These are phyloP conservation scores for Nicotiana attenuata DNA, from an alignment of 257 asterid genomes.

Conservation along the genomic window DNA sequence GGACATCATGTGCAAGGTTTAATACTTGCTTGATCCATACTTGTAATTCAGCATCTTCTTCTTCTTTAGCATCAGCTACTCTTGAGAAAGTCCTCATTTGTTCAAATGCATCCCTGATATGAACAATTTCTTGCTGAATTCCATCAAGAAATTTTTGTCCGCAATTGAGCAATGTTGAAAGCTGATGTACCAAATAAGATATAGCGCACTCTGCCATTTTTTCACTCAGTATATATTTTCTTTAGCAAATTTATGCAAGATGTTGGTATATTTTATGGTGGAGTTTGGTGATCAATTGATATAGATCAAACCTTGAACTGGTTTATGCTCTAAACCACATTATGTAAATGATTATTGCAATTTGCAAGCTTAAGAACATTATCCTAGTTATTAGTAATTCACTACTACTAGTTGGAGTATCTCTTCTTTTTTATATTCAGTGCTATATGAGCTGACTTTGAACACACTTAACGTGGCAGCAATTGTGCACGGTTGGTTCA, in stretches of 20 bases:
- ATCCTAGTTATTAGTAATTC: background rate
- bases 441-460: too few relatives aligned
- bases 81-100: slow-evolving; percentile 31
- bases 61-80: slow-evolving; percentile 28
- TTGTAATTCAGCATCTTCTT: slow-evolving; percentile 17
- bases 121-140: slow-evolving; percentile 16
- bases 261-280: background rate
- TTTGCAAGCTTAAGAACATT: background rate
- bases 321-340: background rate
- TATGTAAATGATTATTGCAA: background rate
- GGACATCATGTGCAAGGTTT: slow-evolving; percentile 27
- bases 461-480: too few relatives aligned
- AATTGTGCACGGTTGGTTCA: too few relatives aligned
- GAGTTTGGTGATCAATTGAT: too few relatives aligned
- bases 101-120: slow-evolving; percentile 27
- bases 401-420: too few relatives aligned
- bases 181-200: slow-evolving; percentile 13
- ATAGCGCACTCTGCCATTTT: slow-evolving; percentile 30
- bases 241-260: background rate
- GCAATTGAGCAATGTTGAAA: slow-evolving; percentile 12
- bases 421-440: too few relatives aligned
- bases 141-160: slow-evolving; percentile 16
- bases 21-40: slow-evolving; percentile 35
- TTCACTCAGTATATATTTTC: background rate
- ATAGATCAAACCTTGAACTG: background rate